Percentiles rank a stretch among this genome's conserved stretches.
Evolutionary conservation across 352 stramenopile species (phyloP).

Genomic region (Peronospora tabacina): DNA sequence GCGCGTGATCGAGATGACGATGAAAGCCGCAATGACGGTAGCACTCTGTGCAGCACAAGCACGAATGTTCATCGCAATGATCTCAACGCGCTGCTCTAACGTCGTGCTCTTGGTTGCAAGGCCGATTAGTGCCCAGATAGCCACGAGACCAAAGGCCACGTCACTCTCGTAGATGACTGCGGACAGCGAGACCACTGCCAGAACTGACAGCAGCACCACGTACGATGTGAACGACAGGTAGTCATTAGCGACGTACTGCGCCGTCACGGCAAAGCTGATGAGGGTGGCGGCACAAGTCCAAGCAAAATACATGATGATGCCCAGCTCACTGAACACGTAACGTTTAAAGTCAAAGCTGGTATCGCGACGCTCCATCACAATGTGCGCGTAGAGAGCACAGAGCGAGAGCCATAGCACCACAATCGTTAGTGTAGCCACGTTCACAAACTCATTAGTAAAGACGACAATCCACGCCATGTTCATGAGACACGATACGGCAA

Average conservation of each 20-base stretch:
- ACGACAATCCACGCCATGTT: constrained; percentile 68
- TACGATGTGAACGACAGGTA: constrained; percentile 55
- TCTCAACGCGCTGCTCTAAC: constrained; percentile 29
- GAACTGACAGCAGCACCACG: constrained; percentile 44
- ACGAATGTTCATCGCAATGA: constrained; percentile 54
- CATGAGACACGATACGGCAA: constrained; percentile 52
- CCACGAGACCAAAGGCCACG: constrained; percentile 51
- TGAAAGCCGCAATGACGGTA: constrained; percentile 49
- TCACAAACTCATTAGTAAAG: constrained; percentile 61
- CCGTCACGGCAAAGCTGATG: constrained; percentile 58
- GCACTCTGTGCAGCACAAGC: constrained; percentile 51
- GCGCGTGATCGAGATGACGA: constrained; percentile 40
- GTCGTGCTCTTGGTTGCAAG: constrained; percentile 47
- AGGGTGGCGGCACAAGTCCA: constrained; percentile 65
- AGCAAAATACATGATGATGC: constrained; percentile 60
- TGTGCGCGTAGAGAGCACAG: constrained; percentile 46
- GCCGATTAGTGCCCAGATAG: constrained; percentile 54
- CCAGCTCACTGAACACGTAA: constrained; percentile 53
- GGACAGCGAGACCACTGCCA: constrained; percentile 47
- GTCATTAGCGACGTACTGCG: constrained; percentile 38
- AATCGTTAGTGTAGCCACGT: constrained; percentile 45
- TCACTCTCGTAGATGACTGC: constrained; percentile 51
- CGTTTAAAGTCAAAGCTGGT: constrained; percentile 38
- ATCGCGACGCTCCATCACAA: constrained; percentile 37
- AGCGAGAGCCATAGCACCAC: constrained; percentile 57